Evolutionary conservation across 2,329 filamentous ascomycete genomes (phyloP), one percentile per base, ranked within the genome.

Genomic region (Colletotrichum sp.): DNA sequence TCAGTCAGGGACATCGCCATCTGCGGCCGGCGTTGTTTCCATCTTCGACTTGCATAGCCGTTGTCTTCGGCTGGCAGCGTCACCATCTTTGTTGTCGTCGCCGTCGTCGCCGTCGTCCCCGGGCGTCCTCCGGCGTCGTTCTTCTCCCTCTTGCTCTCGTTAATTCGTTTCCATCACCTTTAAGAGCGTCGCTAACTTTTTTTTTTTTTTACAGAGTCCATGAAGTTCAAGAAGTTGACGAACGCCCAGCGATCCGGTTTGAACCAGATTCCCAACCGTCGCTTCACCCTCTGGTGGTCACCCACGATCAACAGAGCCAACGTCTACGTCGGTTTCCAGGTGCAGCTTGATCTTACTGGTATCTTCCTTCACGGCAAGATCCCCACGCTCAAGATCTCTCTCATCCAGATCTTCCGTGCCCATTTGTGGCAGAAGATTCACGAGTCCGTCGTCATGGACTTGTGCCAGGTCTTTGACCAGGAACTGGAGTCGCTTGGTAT

Each of bases 401-500:
- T 99, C 70, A 99, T 99, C 77, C 97, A 99, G 84, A 99, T 99
- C 81, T 99, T 99, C 95, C 94, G 97, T 84, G 97, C 98, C 68
- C 97, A 99, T 92, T 93, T 99, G 89, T 99, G 97, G 97, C 97
- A 99, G 85, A 99, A 99, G 90, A 99, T 99, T 63, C 98, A 99
- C 85, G 97, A 99, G 85, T 98, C 95, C 1, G 96, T 99, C 0
- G 96, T 98, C 39, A 99, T 99, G 97, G 97, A 99, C 89, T 86
- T 99, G 82, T 99, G 97, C 80, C 98, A 99, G 83, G 97, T 99
- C 16, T 98, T 99, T 80, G 97, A 99, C 80, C 96, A 99, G 82
- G 97, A 99, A 84, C 88, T 99, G 59, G 97, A 99, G 85, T 96
- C 97, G 36, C 89, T 99, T 6, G 96, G 96, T 44, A 98, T 99